Percentiles rank a stretch among this genome's conserved stretches.
Conservation (phyloP, 331 rosid genomes). For the Stylosanthes scabra region DNA sequence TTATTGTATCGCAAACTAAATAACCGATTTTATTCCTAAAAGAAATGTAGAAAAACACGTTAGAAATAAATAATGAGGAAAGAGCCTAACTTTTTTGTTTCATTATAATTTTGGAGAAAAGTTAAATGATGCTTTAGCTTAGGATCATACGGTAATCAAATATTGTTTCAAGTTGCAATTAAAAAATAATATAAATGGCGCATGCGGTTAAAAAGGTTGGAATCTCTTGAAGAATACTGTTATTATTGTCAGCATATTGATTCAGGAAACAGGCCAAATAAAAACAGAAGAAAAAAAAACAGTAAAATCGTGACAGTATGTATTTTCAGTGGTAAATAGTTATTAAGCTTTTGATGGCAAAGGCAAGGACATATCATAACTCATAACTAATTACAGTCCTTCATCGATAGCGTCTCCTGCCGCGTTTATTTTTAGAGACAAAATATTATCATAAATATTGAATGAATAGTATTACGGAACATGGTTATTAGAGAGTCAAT, state of each 20-base stretch:
- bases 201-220: slow-evolving; percentile 28
- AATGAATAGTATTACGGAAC: no score
- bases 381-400: slow-evolving; percentile 9
- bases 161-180: slow-evolving; percentile 32
- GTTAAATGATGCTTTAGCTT: neutral
- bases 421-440: neutral
- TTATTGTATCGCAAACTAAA: no score
- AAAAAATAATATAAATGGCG: neutral
- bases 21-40: no score
- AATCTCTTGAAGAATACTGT: slow-evolving; percentile 32
- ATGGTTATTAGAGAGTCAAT: no score
- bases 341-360: slow-evolving; percentile 24
- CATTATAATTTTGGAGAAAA: neutral
- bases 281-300: neutral
- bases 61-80: slow-evolving; percentile 10
- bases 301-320: no score
- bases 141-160: slow-evolving; percentile 10
- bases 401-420: neutral
- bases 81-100: neutral
- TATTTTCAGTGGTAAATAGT: neutral
- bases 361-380: neutral
- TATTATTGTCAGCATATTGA: slow-evolving; percentile 28
- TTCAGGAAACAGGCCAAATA: neutral
- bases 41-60: neutral
- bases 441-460: no score